A percentile compares a stretch with the other conserved stretches of the same genome.
These are phyloP conservation scores for Phylloporus sp. DNA, from an alignment of 768 basidiomycete species.

Conservation along the genomic window DNA sequence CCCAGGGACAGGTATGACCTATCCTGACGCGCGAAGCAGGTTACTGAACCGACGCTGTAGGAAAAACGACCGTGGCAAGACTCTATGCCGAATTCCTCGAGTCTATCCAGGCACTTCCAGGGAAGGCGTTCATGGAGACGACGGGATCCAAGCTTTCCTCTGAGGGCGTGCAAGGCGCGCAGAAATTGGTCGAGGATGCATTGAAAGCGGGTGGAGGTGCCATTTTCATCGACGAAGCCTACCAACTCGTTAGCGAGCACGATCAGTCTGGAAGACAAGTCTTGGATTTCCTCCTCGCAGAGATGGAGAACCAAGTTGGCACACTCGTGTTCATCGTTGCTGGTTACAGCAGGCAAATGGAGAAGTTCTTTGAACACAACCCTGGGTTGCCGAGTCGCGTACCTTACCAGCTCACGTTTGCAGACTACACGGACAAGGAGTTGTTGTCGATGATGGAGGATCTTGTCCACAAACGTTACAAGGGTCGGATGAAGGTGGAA, in stretches of 20 bases:
- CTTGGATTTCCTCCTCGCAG: conserved; percentile 66
- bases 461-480: conserved; percentile 42
- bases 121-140: conserved; percentile 54
- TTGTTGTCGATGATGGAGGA: conserved; percentile 52
- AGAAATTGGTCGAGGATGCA: conserved; percentile 50
- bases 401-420: conserved; percentile 55
- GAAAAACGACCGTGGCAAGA: conserved; percentile 69
- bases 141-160: conserved; percentile 59
- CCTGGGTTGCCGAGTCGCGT: conserved; percentile 67
- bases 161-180: conserved; percentile 51
- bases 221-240: conserved; percentile 73
- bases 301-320: conserved; percentile 71
- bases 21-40: background rate
- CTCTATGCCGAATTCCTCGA: conserved; percentile 62
- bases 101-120: conserved; percentile 52
- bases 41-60: conserved; percentile 29
- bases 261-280: conserved; percentile 53
- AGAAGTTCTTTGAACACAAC: conserved; percentile 75
- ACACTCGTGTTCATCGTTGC: conserved; percentile 68
- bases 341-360: conserved; percentile 71
- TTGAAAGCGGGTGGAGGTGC: conserved; percentile 57
- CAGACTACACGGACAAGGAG: conserved; percentile 59
- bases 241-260: conserved; percentile 54
- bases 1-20: conserved; percentile 61
- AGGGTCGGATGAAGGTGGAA: conserved; percentile 53